phyloP scores from a whole-genome alignment of 495 filamentous ascomycete genomes.

The Tuber aestivum region DNA sequence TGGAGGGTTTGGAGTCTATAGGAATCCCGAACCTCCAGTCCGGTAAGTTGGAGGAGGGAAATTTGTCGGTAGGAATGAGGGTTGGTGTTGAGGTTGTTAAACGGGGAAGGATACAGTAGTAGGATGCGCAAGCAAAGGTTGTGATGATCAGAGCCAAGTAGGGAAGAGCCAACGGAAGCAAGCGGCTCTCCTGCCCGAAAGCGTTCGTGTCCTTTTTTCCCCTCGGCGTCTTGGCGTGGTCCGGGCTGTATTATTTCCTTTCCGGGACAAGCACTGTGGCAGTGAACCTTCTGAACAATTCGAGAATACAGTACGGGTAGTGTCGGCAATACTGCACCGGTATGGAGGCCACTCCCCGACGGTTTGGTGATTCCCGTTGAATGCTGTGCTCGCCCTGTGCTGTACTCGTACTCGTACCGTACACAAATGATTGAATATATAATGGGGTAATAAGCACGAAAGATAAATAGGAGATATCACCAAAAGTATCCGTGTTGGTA shows the following conservation, averaged over 20 bases:
- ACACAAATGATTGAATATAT: neutral
- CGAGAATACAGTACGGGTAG: neutral
- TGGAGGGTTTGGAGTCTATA: neutral
- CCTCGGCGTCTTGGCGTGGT: conserved; percentile 16
- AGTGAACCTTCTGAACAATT: neutral
- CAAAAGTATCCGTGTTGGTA: neutral
- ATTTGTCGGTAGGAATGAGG: conserved; percentile 5
- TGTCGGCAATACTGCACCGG: neutral
- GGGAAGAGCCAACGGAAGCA: neutral
- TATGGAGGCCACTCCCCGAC: neutral
- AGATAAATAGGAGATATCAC: neutral
- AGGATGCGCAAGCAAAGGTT: conserved; percentile 11
- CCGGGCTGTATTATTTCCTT: conserved; percentile 8
- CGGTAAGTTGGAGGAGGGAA: neutral
- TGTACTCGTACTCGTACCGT: neutral
- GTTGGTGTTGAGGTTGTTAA: conserved; percentile 1
- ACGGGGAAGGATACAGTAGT: conserved; percentile 1
- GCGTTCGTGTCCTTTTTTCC: conserved; percentile 26
- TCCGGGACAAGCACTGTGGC: neutral
- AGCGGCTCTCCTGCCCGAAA: conserved; percentile 8
- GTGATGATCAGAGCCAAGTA: neutral
- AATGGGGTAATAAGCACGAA: neutral
- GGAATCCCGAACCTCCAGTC: neutral
- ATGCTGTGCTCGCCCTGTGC: neutral
- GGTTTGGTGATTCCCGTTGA: neutral